These are phyloP conservation scores for Torulaspora globosa DNA, from an alignment of 1,139 yeast genomes.

Conservation along the genomic window DNA sequence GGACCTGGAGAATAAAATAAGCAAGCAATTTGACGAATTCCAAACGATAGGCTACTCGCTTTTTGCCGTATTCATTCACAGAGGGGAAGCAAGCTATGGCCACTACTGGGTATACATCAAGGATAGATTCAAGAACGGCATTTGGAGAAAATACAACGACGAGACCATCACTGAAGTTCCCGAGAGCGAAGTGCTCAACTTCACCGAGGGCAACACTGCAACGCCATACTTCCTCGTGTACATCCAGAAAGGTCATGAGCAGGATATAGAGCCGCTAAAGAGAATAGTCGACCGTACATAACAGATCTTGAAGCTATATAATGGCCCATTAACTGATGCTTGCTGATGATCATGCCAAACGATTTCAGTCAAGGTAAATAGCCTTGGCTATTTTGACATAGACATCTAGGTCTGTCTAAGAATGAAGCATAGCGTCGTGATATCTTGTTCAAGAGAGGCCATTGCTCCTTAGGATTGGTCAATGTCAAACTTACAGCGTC, in stretches of 20 bases:
- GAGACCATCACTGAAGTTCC: slow-evolving; percentile 82
- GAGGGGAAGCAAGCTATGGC: slow-evolving; percentile 95
- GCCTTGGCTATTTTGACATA: not conserved
- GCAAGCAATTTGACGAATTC: slow-evolving; percentile 57
- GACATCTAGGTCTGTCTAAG: too few relatives aligned
- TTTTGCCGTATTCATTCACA: slow-evolving; percentile 88
- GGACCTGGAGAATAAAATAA: slow-evolving; percentile 46
- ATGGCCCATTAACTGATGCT: not conserved
- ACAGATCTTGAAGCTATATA: not conserved
- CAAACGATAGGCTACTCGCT: slow-evolving; percentile 68
- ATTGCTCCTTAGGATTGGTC: slow-evolving; percentile 1
- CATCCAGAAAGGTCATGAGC: slow-evolving; percentile 59
- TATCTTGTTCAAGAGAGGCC: not conserved
- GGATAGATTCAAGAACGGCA: slow-evolving; percentile 55
- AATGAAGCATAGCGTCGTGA: not conserved
- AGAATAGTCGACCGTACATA: slow-evolving; percentile 36
- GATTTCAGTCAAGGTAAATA: not conserved
- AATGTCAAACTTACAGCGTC: slow-evolving; percentile 48
- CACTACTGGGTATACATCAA: slow-evolving; percentile 94
- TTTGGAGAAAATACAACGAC: slow-evolving; percentile 88
- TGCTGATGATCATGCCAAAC: not conserved
- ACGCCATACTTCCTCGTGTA: slow-evolving; percentile 91
- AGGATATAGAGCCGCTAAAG: slow-evolving; percentile 65
- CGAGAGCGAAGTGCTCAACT: slow-evolving; percentile 66
- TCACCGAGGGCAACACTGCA: slow-evolving; percentile 70